Conservation (phyloP, 148 eudicot species). For the Gaultheria prostrata region DNA sequence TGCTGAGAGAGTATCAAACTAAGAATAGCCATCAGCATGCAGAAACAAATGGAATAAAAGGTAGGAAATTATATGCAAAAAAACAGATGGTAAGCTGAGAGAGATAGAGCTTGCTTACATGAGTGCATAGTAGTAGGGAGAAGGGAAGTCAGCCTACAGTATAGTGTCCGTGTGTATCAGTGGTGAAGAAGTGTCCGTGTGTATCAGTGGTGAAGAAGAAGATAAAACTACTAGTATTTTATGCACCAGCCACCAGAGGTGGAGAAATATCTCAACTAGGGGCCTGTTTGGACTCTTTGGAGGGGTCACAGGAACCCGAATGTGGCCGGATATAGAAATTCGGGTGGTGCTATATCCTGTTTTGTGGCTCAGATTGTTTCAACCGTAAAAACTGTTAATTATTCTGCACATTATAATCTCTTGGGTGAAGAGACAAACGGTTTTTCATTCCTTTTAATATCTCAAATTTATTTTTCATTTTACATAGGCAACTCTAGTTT, state of each 20-base stretch:
- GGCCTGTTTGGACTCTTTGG: no score
- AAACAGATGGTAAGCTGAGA: not conserved
- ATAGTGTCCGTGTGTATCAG: not conserved
- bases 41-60: no score
- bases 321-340: no score
- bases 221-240: not conserved
- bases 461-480: no score
- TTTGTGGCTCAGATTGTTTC: no score
- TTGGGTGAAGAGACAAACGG: no score
- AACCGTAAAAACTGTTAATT: no score
- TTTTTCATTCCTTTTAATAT: no score
- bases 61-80: not conserved
- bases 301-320: no score
- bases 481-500: no score
- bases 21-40: not conserved
- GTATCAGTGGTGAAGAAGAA: not conserved
- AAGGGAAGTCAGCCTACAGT: not conserved
- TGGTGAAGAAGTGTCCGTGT: not conserved
- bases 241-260: not conserved
- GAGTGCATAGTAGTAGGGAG: not conserved
- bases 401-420: no score
- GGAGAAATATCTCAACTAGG: not conserved
- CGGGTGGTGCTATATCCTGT: no score
- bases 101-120: not conserved
- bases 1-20: not conserved